phyloP scores from a whole-genome alignment of 305 asterid genomes.

The Ruellia speciosa region DNA sequence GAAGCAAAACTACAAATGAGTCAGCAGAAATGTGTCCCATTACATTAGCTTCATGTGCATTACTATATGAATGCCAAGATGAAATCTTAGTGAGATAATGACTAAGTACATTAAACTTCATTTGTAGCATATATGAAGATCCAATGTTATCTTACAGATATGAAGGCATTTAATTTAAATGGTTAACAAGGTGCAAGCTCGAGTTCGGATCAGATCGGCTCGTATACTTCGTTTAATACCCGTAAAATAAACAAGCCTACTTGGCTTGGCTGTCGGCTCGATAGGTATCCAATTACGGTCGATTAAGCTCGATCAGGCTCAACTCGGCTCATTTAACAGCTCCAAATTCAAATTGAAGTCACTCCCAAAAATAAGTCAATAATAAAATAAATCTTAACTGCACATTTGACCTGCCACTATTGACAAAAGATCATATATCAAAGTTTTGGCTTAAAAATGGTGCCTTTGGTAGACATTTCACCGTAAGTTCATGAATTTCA shows the following conservation, averaged over 20 bases:
- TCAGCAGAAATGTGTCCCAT: neutral
- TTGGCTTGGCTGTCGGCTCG: too few species aligned
- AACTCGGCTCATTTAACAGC: too few species aligned
- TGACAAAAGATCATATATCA: neutral
- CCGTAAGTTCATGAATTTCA: neutral
- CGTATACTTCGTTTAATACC: too few species aligned
- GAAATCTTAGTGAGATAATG: neutral
- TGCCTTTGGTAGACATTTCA: neutral
- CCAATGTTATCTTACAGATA: neutral
- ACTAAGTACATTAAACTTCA: neutral
- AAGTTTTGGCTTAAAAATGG: neutral
- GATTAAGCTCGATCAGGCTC: too few species aligned
- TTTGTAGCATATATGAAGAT: neutral
- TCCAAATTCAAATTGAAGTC: neutral
- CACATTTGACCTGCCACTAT: neutral
- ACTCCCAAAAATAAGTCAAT: neutral
- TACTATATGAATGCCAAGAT: neutral
- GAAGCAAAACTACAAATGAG: neutral
- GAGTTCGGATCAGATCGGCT: neutral
- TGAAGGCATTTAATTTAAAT: neutral
- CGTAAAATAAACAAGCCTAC: too few species aligned
- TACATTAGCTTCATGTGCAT: neutral
- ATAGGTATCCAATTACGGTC: too few species aligned
- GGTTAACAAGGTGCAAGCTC: neutral
- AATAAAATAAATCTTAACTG: neutral